Evolutionary conservation across 2,329 filamentous ascomycete genomes (phyloP).

Genomic region (Scorias spongiosa): DNA sequence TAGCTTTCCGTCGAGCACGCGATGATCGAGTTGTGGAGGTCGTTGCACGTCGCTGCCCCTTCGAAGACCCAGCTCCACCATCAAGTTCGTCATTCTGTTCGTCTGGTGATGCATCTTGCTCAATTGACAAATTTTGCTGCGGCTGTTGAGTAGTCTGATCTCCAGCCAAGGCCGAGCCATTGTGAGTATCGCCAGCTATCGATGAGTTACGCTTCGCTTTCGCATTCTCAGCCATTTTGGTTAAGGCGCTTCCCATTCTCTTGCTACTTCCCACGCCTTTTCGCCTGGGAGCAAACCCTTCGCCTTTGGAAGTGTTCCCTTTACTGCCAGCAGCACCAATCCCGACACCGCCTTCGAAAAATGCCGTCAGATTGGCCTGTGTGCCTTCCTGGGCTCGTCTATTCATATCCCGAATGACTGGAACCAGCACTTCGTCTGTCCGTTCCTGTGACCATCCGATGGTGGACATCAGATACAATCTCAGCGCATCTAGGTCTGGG

Average conservation of each 20-base stretch:
- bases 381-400: slow-evolving; percentile 74
- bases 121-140: no score
- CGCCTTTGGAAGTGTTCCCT: slow-evolving; percentile 20
- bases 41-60: no score
- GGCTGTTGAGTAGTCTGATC: no score
- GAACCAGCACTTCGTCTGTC: slow-evolving; percentile 89
- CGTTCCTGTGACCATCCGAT: slow-evolving; percentile 86
- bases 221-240: slow-evolving; percentile 45
- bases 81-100: no score
- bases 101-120: no score
- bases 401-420: slow-evolving; percentile 94
- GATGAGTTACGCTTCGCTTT: slow-evolving; percentile 13
- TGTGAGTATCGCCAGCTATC: no score
- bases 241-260: slow-evolving; percentile 62
- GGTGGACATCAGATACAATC: slow-evolving; percentile 74
- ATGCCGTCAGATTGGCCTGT: slow-evolving; percentile 90
- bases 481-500: slow-evolving; percentile 73
- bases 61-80: no score
- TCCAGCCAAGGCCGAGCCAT: no score
- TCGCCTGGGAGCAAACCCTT: slow-evolving; percentile 57
- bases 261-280: slow-evolving; percentile 49
- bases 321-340: slow-evolving; percentile 35
- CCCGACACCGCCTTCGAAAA: slow-evolving; percentile 63
- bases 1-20: no score
- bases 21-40: no score